A percentile compares a stretch with the other conserved stretches of the same genome.
phyloP scores from a whole-genome alignment of 2,329 filamentous ascomycete species.

The Coleophoma crateriformis region DNA sequence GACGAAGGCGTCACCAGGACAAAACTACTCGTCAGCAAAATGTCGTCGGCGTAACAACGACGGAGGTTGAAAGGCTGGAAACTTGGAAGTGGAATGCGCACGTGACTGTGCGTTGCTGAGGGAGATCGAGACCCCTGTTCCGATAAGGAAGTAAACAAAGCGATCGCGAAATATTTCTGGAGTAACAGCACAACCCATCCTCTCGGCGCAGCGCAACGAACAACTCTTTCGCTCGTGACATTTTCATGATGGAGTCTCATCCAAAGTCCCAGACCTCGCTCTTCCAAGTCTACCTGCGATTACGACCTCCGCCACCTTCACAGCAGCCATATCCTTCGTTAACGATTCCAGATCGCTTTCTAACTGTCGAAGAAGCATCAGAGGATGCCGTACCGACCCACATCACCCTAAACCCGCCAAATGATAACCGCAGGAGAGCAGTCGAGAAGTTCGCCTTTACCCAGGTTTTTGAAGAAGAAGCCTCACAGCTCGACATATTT shows the following conservation, averaged over 20 bases:
- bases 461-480: constrained; percentile 82
- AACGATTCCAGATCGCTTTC: constrained; percentile 58
- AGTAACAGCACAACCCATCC: too few species aligned
- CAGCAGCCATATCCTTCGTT: constrained; percentile 29
- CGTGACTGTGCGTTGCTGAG: too few species aligned
- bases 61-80: too few species aligned
- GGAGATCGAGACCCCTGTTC: too few species aligned
- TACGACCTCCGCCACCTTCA: constrained; percentile 58
- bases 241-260: not conserved
- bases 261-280: constrained; percentile 49
- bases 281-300: constrained; percentile 86
- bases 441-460: constrained; percentile 95
- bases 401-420: constrained; percentile 74
- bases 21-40: too few species aligned
- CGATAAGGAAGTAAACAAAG: too few species aligned
- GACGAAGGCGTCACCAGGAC: too few species aligned
- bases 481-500: constrained; percentile 82
- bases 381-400: constrained; percentile 52
- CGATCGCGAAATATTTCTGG: too few species aligned
- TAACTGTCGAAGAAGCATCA: constrained; percentile 64
- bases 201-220: too few species aligned
- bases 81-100: too few species aligned
- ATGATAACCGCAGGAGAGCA: constrained; percentile 76
- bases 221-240: too few species aligned
- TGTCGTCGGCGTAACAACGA: too few species aligned